phyloP scores from a whole-genome alignment of 805 yeast genomes.

The Metschnikowia chrysomelidarum region DNA sequence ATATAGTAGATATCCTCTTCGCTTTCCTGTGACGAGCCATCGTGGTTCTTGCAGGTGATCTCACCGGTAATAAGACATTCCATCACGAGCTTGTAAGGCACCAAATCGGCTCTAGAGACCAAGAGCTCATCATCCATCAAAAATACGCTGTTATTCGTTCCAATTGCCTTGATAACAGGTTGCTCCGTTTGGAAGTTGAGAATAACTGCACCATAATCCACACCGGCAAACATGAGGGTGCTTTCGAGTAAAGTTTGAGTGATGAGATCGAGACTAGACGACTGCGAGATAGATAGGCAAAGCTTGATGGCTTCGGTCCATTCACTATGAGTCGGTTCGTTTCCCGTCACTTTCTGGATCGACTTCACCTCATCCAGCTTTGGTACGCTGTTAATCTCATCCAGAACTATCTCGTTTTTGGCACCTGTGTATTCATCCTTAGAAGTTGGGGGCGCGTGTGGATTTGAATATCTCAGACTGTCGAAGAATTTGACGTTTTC shows the following conservation, averaged over 20 bases:
- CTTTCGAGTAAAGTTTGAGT: conserved; percentile 38
- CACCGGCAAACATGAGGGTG: conserved; percentile 35
- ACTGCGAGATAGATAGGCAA: conserved; percentile 50
- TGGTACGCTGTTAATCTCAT: conserved; percentile 4
- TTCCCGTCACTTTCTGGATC: conserved; percentile 1
- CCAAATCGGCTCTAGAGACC: conserved; percentile 38
- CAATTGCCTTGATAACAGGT: conserved; percentile 28
- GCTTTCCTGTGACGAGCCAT: conserved; percentile 23
- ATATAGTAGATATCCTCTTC: conserved; percentile 42
- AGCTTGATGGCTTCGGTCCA: conserved; percentile 40
- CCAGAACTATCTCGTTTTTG: conserved; percentile 1
- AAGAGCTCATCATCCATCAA: conserved; percentile 33
- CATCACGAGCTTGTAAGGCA: conserved; percentile 41
- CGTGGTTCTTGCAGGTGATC: conserved; percentile 36
- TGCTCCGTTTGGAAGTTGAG: conserved; percentile 21
- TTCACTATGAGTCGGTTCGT: conserved; percentile 15
- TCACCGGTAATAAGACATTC: conserved; percentile 39
- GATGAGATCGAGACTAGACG: conserved; percentile 38
- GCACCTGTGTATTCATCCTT: background rate
- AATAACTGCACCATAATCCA: conserved; percentile 33
- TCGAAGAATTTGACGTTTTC: conserved; percentile 11
- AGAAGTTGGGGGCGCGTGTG: background rate
- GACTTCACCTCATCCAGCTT: conserved; percentile 7
- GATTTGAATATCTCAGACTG: conserved; percentile 1
- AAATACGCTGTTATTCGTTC: conserved; percentile 25